These are phyloP conservation scores for Tricholoma saponaceum DNA, from an alignment of 768 basidiomycete genomes.

Conservation along the genomic window DNA sequence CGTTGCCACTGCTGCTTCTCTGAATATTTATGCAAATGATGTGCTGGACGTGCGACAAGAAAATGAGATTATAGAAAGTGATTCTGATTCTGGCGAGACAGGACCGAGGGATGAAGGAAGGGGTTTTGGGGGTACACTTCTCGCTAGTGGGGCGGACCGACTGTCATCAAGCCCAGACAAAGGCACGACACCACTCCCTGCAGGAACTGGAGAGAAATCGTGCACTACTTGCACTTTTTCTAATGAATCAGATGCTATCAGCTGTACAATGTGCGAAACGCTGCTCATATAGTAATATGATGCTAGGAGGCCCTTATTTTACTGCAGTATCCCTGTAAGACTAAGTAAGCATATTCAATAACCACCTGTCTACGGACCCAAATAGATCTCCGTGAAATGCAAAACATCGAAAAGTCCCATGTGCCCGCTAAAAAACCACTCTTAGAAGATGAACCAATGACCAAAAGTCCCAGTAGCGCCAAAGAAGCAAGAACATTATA, in stretches of 20 bases:
- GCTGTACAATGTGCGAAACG: conserved; percentile 48
- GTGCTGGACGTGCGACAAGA: conserved; percentile 63
- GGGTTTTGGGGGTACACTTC: conserved; percentile 73
- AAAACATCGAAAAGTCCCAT: conserved; percentile 24
- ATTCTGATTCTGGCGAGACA: conserved; percentile 46
- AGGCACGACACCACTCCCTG: neutral
- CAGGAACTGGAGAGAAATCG: conserved; percentile 25
- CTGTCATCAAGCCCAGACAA: neutral
- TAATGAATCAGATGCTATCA: conserved; percentile 39
- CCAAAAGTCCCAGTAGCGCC: conserved; percentile 22
- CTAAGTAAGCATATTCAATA: neutral
- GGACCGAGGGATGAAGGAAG: conserved; percentile 51
- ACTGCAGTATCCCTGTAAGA: neutral
- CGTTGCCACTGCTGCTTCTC: conserved; percentile 48
- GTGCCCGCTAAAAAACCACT: conserved; percentile 20
- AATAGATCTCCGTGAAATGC: conserved; percentile 10
- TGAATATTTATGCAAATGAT: conserved; percentile 53
- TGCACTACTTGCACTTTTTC: conserved; percentile 59
- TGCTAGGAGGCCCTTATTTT: neutral
- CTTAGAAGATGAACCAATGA: conserved; percentile 18
- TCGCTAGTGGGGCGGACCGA: conserved; percentile 37
- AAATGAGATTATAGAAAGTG: conserved; percentile 54
- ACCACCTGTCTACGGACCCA: conserved; percentile 13
- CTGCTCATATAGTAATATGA: conserved; percentile 26
- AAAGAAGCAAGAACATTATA: conserved; percentile 25